phyloP scores from a whole-genome alignment of 2,329 filamentous ascomycete genomes.

The Bertia moriformis region DNA sequence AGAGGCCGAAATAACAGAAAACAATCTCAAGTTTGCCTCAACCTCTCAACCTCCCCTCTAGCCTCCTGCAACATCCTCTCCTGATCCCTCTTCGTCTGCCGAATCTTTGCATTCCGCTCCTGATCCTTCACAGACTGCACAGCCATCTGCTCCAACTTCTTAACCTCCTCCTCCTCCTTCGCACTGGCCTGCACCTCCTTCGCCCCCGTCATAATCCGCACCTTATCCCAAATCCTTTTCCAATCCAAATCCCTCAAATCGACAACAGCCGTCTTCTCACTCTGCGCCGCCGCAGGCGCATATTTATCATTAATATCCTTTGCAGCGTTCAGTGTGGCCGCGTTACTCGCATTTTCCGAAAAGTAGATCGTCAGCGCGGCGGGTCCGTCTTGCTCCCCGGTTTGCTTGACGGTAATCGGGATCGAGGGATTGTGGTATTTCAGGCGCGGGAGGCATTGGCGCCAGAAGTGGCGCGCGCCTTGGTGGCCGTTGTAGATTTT shows the following conservation, averaged over 20 bases:
- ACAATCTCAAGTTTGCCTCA: too few relatives aligned
- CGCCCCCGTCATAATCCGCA: conserved; percentile 27
- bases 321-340: conserved; percentile 4
- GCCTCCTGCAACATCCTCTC: conserved; percentile 16
- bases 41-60: background rate
- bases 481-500: conserved; percentile 33
- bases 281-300: conserved; percentile 4
- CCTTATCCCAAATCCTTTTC: conserved; percentile 26
- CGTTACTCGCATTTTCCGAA: conserved; percentile 5
- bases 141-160: conserved; percentile 24
- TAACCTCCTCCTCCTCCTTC: conserved; percentile 25
- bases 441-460: conserved; percentile 47
- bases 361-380: conserved; percentile 28
- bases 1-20: too few relatives aligned
- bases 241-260: conserved; percentile 26
- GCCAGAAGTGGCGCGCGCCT: conserved; percentile 51
- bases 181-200: conserved; percentile 22
- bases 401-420: conserved; percentile 43
- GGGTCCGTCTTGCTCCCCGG: conserved; percentile 25
- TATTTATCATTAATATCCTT: conserved; percentile 6
- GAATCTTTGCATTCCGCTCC: conserved; percentile 13
- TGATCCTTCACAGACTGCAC: conserved; percentile 22
- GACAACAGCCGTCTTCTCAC: conserved; percentile 8
- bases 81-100: conserved; percentile 22
- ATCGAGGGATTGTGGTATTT: conserved; percentile 60